A percentile compares a stretch with the other conserved stretches of the same genome.
These are phyloP conservation scores for Xylaria cubensis DNA, from an alignment of 495 filamentous ascomycete genomes.

Conservation along the genomic window DNA sequence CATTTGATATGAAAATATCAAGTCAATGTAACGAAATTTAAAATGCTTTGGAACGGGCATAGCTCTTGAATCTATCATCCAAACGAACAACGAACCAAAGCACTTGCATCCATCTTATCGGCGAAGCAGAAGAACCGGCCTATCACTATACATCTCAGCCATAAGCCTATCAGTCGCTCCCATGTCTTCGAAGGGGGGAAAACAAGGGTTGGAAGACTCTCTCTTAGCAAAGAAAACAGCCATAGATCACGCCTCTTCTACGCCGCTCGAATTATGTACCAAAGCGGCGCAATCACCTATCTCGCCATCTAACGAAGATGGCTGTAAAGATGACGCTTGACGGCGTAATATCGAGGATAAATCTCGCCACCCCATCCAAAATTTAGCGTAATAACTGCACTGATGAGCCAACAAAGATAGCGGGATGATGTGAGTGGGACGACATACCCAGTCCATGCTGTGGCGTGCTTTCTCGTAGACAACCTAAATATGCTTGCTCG, in stretches of 20 bases:
- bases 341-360: neutral
- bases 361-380: neutral
- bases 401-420: neutral
- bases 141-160: neutral
- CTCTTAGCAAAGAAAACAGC: neutral
- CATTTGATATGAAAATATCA: too few relatives aligned
- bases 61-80: too few relatives aligned
- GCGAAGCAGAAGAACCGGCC: neutral
- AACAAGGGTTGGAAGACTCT: neutral
- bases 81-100: too few relatives aligned
- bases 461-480: neutral
- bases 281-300: neutral
- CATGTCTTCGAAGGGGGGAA: neutral
- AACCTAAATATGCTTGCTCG: neutral
- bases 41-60: neutral
- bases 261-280: neutral
- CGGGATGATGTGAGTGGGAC: neutral
- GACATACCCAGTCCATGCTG: neutral
- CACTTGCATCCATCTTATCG: neutral
- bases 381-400: neutral
- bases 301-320: neutral
- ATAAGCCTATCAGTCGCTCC: neutral
- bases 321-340: neutral
- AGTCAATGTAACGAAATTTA: neutral
- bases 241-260: neutral